Evolutionary conservation across 805 yeast genomes (phyloP), one percentile per base, ranked within the genome.

Genomic region (Ogataea saltuana): DNA sequence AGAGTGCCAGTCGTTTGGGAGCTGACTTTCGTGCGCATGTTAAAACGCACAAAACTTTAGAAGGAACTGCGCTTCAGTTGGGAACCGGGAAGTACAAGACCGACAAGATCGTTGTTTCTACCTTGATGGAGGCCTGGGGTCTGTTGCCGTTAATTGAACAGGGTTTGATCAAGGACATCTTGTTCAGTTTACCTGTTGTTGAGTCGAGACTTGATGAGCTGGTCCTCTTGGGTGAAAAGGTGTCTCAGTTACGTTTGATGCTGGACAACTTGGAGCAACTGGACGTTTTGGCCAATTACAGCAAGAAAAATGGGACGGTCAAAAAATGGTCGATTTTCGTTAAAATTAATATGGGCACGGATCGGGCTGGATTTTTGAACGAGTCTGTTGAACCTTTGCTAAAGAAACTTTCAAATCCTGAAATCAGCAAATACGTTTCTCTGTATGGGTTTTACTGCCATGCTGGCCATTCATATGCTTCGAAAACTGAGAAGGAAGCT

Each of bases 361-460:
- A 78, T 45, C 64, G 95, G 44, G 93, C 93, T 3, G 95, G 95
- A 7, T 56, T 63, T 13, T 22, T 17, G 4, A 40, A 42, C 11
- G 63, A 60, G 1, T 65, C 60, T 20, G 58, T 82, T n/a, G 46
- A 56, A 0, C 45, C 59, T 1, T 54, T 75, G 4, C 51, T 83
- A 13, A 32, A 49, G 6, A 51, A 61, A 25, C 57, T 61, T 13
- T 48, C 72, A 11, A 39, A 48, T 3, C 26, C 45, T 7, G 50
- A 49, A 4, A 50, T 58, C 3, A 51, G 58, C 11, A 53, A 65
- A 1, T 49, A 60, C 29, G 68, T 81, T 9, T 66, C 72, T 8
- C 45, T 85, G 12, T 78, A 68, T 54, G 95, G 95, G 0, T 77
- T 85, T 53, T 86, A 86, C 60, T 81, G 85, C 29, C 93, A 86